Evolutionary conservation across 441 rosid species (phyloP), one percentile per base, ranked within the genome.

Genomic region (Croton laevigatus): DNA sequence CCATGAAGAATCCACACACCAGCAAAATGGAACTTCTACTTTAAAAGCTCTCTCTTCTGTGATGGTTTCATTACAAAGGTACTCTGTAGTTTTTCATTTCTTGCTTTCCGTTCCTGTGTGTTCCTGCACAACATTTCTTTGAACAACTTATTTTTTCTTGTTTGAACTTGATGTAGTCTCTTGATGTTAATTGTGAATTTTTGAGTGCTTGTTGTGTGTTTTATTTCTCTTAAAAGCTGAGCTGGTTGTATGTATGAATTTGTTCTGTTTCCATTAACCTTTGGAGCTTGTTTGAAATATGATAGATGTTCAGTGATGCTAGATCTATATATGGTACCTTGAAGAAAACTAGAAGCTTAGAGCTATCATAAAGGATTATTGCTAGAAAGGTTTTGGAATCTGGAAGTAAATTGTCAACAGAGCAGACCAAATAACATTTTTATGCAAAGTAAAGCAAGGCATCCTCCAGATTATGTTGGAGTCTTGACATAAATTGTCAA

Each of bases 1-100:
- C 78, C 3, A 23, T 75, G 87, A 80, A 68, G 74, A 84, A 73
- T 79, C 83, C 69, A 69, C 78, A 48, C 85, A 84, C 69, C 59
- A 80, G 65, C 85, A 81, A 72, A 86, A 72, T 57, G 85, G 87
- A 75, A 81, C 81, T 61, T 77, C 89, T 76, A 72, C 81, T 62
- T 70, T 94, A 78, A 85, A 75, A 82, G 93, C 89, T 75, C 92
- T 94, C 27, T 85, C 97, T 67, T 86, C 90, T 68, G 90, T 81
- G 58, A 91, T 91, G 98, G 72, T 84, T 73, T 79, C 88, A 19
- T 78, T 94, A 59, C 94, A 86, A 81, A 88, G 97, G 98, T 92
- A 83, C 58, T 70, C 36, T 23, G 40, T 71, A 70, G 71, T 57
- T 8, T 20, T 59, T 58, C 4, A 19, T 13, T 51, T n/a, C 13